phyloP scores from a whole-genome alignment of 345 rosid species.

The Laguncularia racemosa region DNA sequence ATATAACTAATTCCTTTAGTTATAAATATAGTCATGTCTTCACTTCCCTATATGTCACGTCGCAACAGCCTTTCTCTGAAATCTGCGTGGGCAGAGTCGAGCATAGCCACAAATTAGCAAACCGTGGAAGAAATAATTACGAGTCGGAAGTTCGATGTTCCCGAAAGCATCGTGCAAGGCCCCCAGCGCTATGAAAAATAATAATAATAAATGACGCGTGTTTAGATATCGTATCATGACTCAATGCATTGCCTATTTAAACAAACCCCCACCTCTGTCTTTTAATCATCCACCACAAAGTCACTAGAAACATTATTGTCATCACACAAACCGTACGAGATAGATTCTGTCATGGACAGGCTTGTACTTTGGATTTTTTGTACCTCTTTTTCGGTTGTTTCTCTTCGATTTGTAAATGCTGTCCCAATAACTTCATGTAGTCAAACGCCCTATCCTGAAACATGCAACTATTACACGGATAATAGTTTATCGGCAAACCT shows the following conservation, averaged over 20 bases:
- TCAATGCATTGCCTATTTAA: too few relatives aligned
- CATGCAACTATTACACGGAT: conserved; percentile 32
- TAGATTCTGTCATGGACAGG: conserved; percentile 19
- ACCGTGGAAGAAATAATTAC: neutral
- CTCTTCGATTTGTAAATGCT: conserved; percentile 13
- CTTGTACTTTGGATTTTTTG: conserved; percentile 9
- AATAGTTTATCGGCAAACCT: conserved; percentile 5
- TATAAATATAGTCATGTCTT: too few relatives aligned
- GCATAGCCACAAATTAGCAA: too few relatives aligned
- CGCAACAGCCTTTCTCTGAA: too few relatives aligned
- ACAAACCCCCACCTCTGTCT: too few relatives aligned
- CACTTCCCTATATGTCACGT: too few relatives aligned
- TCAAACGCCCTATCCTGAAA: conserved; percentile 53
- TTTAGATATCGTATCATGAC: too few relatives aligned
- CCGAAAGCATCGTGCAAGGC: conserved; percentile 27
- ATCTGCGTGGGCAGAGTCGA: too few relatives aligned
- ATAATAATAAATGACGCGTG: too few relatives aligned
- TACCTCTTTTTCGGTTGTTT: conserved; percentile 13
- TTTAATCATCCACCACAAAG: too few relatives aligned
- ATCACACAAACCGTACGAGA: neutral
- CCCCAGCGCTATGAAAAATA: neutral
- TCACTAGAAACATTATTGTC: too few relatives aligned
- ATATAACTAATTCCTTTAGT: too few relatives aligned
- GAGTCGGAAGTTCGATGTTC: conserved; percentile 17
- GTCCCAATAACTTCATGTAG: conserved; percentile 36